Percentiles rank a stretch among this genome's conserved stretches.
These are phyloP conservation scores for Brassica nigra DNA, from an alignment of 345 rosid species.

Conservation along the genomic window DNA sequence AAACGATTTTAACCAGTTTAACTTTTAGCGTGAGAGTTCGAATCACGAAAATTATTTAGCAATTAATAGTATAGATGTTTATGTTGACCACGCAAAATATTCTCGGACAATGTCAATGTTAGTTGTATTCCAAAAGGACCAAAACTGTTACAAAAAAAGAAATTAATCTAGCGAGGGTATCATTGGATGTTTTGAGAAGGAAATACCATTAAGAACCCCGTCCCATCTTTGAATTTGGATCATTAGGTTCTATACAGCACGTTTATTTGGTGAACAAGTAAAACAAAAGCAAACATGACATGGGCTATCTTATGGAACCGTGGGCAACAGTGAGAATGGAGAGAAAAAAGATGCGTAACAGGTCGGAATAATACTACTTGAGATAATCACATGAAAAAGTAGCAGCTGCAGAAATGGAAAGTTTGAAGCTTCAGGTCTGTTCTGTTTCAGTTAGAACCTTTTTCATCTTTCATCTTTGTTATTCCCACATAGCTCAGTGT, in stretches of 20 bases:
- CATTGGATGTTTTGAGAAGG: conserved; percentile 63
- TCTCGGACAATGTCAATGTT: no score
- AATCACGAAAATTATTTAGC: no score
- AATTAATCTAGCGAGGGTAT: no score
- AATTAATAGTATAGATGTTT: no score
- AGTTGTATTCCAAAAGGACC: no score
- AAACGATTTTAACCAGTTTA: no score
- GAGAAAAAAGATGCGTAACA: conserved; percentile 89
- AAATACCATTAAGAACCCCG: conserved; percentile 38
- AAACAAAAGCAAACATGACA: neutral
- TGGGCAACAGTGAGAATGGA: conserved; percentile 47
- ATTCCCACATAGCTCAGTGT: neutral
- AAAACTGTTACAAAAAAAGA: no score
- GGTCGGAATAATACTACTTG: conserved; percentile 68
- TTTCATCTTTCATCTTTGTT: neutral
- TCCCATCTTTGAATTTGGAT: conserved; percentile 33
- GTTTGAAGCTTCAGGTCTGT: neutral
- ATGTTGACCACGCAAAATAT: no score
- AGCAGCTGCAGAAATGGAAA: conserved; percentile 57
- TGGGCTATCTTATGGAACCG: neutral
- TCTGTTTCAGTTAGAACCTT: neutral
- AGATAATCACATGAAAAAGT: conserved; percentile 63
- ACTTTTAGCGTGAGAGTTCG: no score
- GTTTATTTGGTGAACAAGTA: conserved; percentile 54
- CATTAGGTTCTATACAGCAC: neutral